Conservation (phyloP, 1,139 yeast genomes). For the Candida glucosophila region DNA sequence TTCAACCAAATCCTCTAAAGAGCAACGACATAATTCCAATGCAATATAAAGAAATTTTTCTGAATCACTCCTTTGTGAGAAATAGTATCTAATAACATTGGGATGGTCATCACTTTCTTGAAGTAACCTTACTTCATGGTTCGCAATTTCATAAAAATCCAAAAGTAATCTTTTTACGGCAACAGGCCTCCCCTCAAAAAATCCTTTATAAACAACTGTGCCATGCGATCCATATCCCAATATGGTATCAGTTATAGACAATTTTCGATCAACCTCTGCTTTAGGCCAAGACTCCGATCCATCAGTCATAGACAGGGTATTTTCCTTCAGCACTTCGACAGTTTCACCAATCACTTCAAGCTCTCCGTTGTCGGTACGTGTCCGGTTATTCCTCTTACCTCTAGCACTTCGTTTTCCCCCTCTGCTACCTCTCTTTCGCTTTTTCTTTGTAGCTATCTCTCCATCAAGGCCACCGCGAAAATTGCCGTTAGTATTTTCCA, state of each 20-base stretch:
- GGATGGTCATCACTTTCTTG: conserved; percentile 97
- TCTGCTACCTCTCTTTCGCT: conserved; percentile 76
- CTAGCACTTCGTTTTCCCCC: conserved; percentile 59
- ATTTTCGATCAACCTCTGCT: conserved; percentile 38
- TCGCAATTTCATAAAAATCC: conserved; percentile 90
- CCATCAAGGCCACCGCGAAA: conserved; percentile 4
- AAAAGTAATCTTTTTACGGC: conserved; percentile 92
- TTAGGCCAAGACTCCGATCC: too few species aligned
- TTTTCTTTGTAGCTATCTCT: conserved; percentile 21
- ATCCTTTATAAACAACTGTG: conserved; percentile 85
- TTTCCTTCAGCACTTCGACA: neutral
- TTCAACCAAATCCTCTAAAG: conserved; percentile 78
- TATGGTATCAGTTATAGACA: conserved; percentile 61
- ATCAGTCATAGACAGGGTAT: too few species aligned
- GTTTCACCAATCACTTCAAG: neutral
- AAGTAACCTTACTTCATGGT: conserved; percentile 80
- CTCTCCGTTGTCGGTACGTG: conserved; percentile 5
- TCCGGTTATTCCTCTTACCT: conserved; percentile 22
- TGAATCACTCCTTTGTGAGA: conserved; percentile 66
- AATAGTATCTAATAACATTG: conserved; percentile 85
- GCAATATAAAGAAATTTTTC: conserved; percentile 90
- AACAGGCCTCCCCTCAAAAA: conserved; percentile 86
- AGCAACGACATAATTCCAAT: conserved; percentile 80
- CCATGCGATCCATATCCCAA: conserved; percentile 97
- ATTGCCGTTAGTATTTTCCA: too few species aligned